Evolutionary conservation across 768 basidiomycete genomes (phyloP).

Genomic region (Paxillus involutus): DNA sequence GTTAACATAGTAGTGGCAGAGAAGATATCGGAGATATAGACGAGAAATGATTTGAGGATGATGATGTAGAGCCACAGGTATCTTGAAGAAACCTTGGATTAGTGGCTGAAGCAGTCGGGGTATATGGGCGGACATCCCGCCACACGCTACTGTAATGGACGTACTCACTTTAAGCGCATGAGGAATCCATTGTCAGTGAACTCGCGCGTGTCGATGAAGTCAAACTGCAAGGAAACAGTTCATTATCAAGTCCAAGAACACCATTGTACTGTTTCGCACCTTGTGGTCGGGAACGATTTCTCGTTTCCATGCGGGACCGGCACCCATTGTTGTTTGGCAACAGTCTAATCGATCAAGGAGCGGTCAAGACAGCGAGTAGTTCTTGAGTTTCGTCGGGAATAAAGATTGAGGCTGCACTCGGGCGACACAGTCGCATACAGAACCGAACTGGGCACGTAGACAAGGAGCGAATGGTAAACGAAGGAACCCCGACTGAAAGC

Average conservation of each 20-base stretch:
- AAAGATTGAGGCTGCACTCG: conserved; percentile 23
- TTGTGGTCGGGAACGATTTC: conserved; percentile 98
- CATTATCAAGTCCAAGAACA: neutral
- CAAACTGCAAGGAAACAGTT: conserved; percentile 60
- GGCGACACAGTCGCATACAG: conserved; percentile 37
- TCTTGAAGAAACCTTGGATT: conserved; percentile 39
- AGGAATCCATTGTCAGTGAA: conserved; percentile 86
- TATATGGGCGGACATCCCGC: neutral
- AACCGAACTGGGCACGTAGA: conserved; percentile 12
- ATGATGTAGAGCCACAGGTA: conserved; percentile 93
- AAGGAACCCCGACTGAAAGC: conserved; percentile 16
- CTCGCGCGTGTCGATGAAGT: conserved; percentile 93
- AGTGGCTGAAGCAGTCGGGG: conserved; percentile 1
- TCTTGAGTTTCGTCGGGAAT: conserved; percentile 19
- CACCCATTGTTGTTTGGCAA: conserved; percentile 29
- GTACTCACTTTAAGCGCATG: conserved; percentile 80
- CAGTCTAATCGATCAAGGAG: conserved; percentile 12
- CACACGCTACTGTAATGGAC: neutral
- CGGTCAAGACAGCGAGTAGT: conserved; percentile 24
- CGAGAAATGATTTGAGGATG: conserved; percentile 93
- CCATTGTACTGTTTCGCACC: conserved; percentile 43
- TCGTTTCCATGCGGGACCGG: conserved; percentile 90
- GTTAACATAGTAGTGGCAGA: conserved; percentile 96
- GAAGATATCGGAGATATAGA: conserved; percentile 97
- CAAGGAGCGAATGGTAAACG: conserved; percentile 24